These are phyloP conservation scores for Leucocoprinus sp. DNA, from an alignment of 768 basidiomycete genomes.

Conservation along the genomic window DNA sequence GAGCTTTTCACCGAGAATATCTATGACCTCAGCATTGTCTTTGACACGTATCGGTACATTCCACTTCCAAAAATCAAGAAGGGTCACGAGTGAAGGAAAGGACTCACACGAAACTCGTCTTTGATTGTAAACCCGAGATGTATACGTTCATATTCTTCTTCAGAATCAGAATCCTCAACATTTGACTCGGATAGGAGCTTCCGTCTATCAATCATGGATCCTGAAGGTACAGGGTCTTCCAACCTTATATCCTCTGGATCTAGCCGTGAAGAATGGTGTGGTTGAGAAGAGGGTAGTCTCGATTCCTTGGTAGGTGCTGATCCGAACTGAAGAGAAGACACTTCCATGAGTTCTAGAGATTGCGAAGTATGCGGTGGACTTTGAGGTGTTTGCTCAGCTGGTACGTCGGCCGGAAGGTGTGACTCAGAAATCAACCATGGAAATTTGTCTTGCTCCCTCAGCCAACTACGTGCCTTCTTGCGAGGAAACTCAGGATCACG, in stretches of 20 bases:
- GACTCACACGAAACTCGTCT: conserved; percentile 7
- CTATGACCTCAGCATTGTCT: neutral
- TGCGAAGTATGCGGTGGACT: neutral
- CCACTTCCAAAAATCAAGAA: conserved; percentile 1
- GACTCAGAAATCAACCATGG: neutral
- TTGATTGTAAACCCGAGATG: conserved; percentile 1
- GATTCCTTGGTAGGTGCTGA: too few species aligned
- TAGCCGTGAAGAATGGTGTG: too few species aligned
- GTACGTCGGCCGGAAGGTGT: neutral
- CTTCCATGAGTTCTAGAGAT: neutral
- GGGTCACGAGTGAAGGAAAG: neutral
- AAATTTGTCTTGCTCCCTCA: neutral
- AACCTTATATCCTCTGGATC: too few species aligned
- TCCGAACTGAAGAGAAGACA: neutral
- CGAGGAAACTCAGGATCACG: neutral
- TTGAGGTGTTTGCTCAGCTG: neutral
- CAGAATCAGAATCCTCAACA: neutral
- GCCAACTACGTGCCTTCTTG: neutral
- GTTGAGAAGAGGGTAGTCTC: too few species aligned
- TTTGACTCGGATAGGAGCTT: too few species aligned
- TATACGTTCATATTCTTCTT: conserved; percentile 6
- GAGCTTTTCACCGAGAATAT: too few species aligned
- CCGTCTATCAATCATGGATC: too few species aligned
- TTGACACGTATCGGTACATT: too few species aligned
- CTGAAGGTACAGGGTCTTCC: too few species aligned